A percentile compares a stretch with the other conserved stretches of the same genome.
phyloP scores from a whole-genome alignment of 306 rosid species.

The Parietaria judaica region DNA sequence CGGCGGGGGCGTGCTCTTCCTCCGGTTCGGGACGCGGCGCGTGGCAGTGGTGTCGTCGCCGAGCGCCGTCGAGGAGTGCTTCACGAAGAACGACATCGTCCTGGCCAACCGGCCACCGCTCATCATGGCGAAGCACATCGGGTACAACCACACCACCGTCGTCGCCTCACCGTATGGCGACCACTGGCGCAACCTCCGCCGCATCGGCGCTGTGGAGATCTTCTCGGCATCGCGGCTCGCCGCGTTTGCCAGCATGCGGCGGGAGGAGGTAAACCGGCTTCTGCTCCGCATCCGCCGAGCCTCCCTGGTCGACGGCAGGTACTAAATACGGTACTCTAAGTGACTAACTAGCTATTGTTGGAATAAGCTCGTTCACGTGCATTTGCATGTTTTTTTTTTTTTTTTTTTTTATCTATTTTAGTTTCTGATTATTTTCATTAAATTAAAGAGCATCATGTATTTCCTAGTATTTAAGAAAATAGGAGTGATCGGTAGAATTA shows the following conservation, averaged over 20 bases:
- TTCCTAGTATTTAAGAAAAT: too few species aligned
- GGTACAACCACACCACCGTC: constrained; percentile 36
- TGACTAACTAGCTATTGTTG: too few species aligned
- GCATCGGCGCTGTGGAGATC: constrained; percentile 48
- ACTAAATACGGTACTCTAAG: too few species aligned
- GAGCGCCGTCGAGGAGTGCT: constrained; percentile 48
- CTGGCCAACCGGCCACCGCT: constrained; percentile 42
- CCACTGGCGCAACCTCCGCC: constrained; percentile 79
- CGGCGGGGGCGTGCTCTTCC: constrained; percentile 33
- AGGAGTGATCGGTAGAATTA: too few species aligned
- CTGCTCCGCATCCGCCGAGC: constrained; percentile 20
- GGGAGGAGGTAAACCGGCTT: constrained; percentile 34
- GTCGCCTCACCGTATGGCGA: constrained; percentile 39
- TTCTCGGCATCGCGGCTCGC: constrained; percentile 42
- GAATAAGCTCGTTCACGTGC: too few species aligned
- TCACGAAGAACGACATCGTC: constrained; percentile 53
- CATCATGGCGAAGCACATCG: constrained; percentile 26
- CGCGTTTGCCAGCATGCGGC: constrained; percentile 25
- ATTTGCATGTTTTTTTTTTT: too few species aligned
- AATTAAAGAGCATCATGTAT: too few species aligned
- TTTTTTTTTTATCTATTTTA: too few species aligned
- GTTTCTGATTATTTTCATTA: too few species aligned
- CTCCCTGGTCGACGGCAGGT: neutral
- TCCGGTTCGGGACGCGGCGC: constrained; percentile 30
- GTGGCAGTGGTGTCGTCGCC: constrained; percentile 44